Base-by-base conservation (phyloP, 441 rosid genomes). In the Populus hybrid region DNA sequence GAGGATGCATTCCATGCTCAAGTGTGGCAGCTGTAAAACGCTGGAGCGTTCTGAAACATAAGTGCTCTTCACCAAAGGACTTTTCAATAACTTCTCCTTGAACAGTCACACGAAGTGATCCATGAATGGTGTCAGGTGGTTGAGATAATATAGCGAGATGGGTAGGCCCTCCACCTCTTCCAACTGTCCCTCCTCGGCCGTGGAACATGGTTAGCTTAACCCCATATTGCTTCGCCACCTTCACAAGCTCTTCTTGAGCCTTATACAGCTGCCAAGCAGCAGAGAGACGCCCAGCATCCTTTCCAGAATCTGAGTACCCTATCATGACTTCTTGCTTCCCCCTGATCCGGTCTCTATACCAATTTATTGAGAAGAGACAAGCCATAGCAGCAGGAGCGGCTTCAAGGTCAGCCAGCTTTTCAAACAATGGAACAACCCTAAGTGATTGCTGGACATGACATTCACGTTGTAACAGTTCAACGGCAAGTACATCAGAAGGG, bases 271-370 rank as follows among this genome's bases (percentile, higher is more conserved):
- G 91, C 98, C 99, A 94, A 64, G 97, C 99, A 66, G 98, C 98
- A 26, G 99, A 93, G 69, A 92, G 69, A 29, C 99, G 91, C 11
- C 99, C 99, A 9, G 98, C 99, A 35, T 95, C 99, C 82, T 95
- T 95, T 29, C 99, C 98, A 0, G 99, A 95, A 84, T 95, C 98
- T 0, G 99, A 95, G 76, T 95, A 95, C 73, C 99, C 99, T 1
- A 95, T 95, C 99, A 95, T 95, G 81, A 95, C 98, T 84, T 95
- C 99, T 82, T 93, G 99, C 79, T 93, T 94, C 74, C 97, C 98
- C 74, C 91, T 83, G 72, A 95, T 95, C 45, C 91, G 87, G 82
- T 94, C 85, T 83, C 88, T 91, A 73, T 95, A 95, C 99, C 98
- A 95, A 64, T 95, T 93, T 20, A 95, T 76, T 6, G 99, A 95